These are phyloP conservation scores for Trichoderma sp. DNA, from an alignment of 2,329 filamentous ascomycete genomes.

Conservation along the genomic window DNA sequence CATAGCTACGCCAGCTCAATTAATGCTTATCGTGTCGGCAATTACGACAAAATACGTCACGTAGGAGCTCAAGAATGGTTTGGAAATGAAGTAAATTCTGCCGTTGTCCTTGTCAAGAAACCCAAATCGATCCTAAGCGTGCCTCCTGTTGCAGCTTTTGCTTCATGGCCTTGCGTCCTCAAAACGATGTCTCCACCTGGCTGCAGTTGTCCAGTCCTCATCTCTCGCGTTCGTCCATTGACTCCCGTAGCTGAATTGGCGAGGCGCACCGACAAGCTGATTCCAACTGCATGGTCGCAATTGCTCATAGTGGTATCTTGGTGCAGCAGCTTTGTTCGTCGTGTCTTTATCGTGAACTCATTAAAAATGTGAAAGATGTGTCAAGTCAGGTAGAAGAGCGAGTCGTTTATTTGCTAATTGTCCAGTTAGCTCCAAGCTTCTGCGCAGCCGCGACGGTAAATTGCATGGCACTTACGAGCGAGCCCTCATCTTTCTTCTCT, in stretches of 20 bases:
- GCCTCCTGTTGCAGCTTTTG: constrained; percentile 28
- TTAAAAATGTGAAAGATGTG: constrained; percentile 42
- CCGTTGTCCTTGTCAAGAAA: constrained; percentile 29
- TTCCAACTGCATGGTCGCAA: constrained; percentile 1
- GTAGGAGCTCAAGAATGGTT: neutral
- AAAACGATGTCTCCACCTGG: constrained; percentile 32
- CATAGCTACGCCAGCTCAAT: neutral
- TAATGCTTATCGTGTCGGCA: neutral
- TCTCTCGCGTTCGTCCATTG: constrained; percentile 32
- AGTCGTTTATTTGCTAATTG: constrained; percentile 63
- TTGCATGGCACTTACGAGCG: constrained; percentile 70
- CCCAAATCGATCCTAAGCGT: constrained; percentile 26
- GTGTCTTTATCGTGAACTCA: constrained; percentile 33
- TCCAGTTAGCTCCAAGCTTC: constrained; percentile 33
- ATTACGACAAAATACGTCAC: neutral
- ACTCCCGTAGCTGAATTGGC: constrained; percentile 21
- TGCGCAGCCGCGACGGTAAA: neutral
- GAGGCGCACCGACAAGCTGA: constrained; percentile 13
- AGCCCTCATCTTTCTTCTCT: constrained; percentile 99
- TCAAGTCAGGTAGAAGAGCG: constrained; percentile 55
- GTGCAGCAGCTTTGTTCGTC: constrained; percentile 26
- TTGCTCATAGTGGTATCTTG: neutral
- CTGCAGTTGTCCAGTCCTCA: constrained; percentile 32
- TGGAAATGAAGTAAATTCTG: constrained; percentile 26
- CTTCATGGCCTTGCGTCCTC: constrained; percentile 28